These are phyloP conservation scores for Taphrina sp. DNA, from an alignment of 1,139 yeast species.

Conservation along the genomic window DNA sequence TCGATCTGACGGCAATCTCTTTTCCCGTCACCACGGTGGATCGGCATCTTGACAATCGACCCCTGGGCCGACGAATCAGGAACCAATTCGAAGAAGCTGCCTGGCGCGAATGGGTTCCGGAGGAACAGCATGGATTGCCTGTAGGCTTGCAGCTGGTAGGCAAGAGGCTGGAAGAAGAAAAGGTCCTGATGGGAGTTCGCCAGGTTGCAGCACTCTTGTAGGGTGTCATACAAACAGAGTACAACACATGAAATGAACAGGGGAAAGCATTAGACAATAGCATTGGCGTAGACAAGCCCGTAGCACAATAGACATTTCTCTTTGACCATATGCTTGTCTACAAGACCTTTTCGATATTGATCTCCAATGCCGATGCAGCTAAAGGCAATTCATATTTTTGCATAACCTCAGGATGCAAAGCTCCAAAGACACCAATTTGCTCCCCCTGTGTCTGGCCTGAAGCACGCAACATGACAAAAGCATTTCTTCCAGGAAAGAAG, in stretches of 20 bases:
- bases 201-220: too few relatives aligned
- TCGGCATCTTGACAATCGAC: too few relatives aligned
- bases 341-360: slow-evolving; percentile 81
- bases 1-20: slow-evolving; percentile 82
- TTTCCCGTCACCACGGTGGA: slow-evolving; percentile 60
- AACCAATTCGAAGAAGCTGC: slow-evolving; percentile 47
- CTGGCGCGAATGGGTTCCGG: slow-evolving; percentile 47
- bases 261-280: too few relatives aligned
- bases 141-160: slow-evolving; percentile 79
- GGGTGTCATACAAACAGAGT: too few relatives aligned
- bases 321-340: too few relatives aligned
- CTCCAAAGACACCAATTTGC: slow-evolving; percentile 80
- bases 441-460: slow-evolving; percentile 47
- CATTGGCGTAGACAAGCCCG: too few relatives aligned
- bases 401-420: slow-evolving; percentile 92
- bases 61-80: slow-evolving; percentile 44
- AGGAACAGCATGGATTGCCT: slow-evolving; percentile 43
- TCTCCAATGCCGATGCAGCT: slow-evolving; percentile 87
- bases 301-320: too few relatives aligned
- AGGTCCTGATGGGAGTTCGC: too few relatives aligned
- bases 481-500: slow-evolving; percentile 97
- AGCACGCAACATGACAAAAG: slow-evolving; percentile 71
- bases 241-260: too few relatives aligned
- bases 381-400: slow-evolving; percentile 83
- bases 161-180: slow-evolving; percentile 60